A percentile compares a stretch with the other conserved stretches of the same genome.
Evolutionary conservation across 768 basidiomycete species (phyloP).

Genomic region (Kwoniella sp.): DNA sequence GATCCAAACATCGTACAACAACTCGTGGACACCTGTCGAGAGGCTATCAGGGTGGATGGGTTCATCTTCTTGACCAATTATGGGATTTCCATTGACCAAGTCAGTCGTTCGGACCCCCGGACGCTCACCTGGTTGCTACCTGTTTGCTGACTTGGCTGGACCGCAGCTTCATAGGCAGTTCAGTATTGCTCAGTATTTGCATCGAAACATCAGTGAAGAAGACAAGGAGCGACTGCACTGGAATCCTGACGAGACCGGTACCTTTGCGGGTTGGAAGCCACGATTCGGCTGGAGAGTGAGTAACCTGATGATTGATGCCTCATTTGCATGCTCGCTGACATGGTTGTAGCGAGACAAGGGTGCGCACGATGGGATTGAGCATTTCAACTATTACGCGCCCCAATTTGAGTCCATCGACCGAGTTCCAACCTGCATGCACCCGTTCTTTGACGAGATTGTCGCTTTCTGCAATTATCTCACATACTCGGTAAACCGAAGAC

Average conservation of each 20-base stretch:
- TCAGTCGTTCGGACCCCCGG: background rate
- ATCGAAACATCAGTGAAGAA: conserved; percentile 23
- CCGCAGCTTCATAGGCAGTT: conserved; percentile 23
- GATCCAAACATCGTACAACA: conserved; percentile 13
- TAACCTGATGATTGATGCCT: background rate
- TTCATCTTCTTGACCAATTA: conserved; percentile 26
- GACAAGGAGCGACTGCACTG: conserved; percentile 26
- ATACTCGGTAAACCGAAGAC: conserved; percentile 32
- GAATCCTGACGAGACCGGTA: conserved; percentile 20
- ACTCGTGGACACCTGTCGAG: conserved; percentile 21
- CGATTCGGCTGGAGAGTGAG: conserved; percentile 23
- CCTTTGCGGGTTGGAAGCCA: conserved; percentile 26
- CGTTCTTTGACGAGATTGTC: conserved; percentile 26
- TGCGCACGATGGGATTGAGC: conserved; percentile 16
- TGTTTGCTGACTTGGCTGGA: too few species aligned
- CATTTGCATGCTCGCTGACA: background rate
- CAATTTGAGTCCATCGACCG: conserved; percentile 14
- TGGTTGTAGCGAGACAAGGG: conserved; percentile 21
- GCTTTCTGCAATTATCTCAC: conserved; percentile 18
- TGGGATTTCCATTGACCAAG: conserved; percentile 26
- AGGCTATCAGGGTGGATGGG: conserved; percentile 26
- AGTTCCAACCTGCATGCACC: conserved; percentile 17
- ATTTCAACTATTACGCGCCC: conserved; percentile 28
- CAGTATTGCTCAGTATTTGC: conserved; percentile 24
- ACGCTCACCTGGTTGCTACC: too few species aligned